Evolutionary conservation across 2,329 filamentous ascomycete genomes (phyloP).

Genomic region (Neonectria coccinea): DNA sequence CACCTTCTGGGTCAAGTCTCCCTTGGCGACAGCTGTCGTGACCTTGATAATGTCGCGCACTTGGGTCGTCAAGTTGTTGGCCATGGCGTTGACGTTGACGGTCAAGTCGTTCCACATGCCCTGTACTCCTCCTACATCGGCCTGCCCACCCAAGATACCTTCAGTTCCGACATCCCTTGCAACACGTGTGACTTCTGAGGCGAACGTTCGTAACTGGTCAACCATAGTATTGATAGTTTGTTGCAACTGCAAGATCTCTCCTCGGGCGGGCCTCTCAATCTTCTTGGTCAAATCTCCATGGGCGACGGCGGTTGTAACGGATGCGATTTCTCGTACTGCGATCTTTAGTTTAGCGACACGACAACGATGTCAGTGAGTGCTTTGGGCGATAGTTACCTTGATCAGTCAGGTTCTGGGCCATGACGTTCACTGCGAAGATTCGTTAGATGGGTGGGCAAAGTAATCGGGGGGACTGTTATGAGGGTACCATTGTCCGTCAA

Average conservation of each 20-base stretch:
- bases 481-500: conserved; percentile 84
- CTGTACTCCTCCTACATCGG: conserved; percentile 84
- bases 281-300: conserved; percentile 87
- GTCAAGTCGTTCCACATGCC: conserved; percentile 92
- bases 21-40: conserved; percentile 78
- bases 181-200: conserved; percentile 85
- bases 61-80: conserved; percentile 86
- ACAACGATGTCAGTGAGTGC: not conserved
- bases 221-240: conserved; percentile 93
- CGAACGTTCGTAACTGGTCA: conserved; percentile 85
- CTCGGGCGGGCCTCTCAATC: conserved; percentile 82
- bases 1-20: conserved; percentile 96
- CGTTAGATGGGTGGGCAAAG: conserved; percentile 28
- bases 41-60: conserved; percentile 94
- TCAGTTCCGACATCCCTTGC: conserved; percentile 87
- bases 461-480: conserved; percentile 24
- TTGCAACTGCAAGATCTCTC: conserved; percentile 85
- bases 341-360: conserved; percentile 26
- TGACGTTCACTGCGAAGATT: conserved; percentile 75
- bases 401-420: conserved; percentile 85
- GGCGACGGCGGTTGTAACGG: conserved; percentile 85
- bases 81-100: conserved; percentile 89
- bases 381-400: conserved; percentile 62
- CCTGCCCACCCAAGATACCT: conserved; percentile 84
- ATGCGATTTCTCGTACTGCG: conserved; percentile 83